Percentiles rank a stretch among this genome's conserved stretches.
Evolutionary conservation across 2,329 filamentous ascomycete genomes (phyloP).

Genomic region (Colletotrichum acutatum): DNA sequence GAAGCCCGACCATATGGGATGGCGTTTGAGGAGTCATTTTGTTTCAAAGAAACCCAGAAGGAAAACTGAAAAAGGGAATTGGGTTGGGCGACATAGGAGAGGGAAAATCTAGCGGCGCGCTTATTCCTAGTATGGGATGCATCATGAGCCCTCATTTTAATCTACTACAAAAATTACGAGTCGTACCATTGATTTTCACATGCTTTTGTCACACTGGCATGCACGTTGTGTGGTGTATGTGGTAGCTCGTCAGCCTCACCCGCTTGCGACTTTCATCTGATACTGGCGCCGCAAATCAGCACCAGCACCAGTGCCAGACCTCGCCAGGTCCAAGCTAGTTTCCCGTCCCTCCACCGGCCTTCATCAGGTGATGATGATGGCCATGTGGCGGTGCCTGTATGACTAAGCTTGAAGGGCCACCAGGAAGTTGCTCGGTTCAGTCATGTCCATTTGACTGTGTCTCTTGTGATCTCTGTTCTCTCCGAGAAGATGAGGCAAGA

Average conservation of each 20-base stretch:
- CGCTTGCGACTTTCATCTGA: constrained; percentile 26
- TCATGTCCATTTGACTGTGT: neutral
- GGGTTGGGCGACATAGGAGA: neutral
- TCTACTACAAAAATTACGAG: constrained; percentile 18
- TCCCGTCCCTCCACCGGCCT: constrained; percentile 8
- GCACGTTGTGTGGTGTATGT: neutral
- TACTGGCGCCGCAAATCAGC: neutral
- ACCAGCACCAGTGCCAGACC: neutral
- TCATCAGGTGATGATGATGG: constrained; percentile 2
- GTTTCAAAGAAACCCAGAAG: neutral
- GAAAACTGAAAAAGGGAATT: neutral
- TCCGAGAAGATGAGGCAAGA: too few relatives aligned
- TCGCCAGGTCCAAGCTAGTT: constrained; percentile 18
- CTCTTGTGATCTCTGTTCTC: neutral
- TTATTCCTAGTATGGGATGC: constrained; percentile 8
- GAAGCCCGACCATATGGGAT: neutral
- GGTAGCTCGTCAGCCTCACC: constrained; percentile 14
- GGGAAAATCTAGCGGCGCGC: neutral
- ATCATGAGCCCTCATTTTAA: constrained; percentile 21
- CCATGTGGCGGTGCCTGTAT: constrained; percentile 11
- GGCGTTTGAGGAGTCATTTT: constrained; percentile 6
- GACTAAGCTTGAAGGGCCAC: neutral
- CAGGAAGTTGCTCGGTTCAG: neutral
- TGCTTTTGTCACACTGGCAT: constrained; percentile 9
- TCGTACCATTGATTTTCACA: constrained; percentile 16